Percentiles rank a stretch among this genome's conserved stretches.
Evolutionary conservation across 345 rosid species (phyloP).

Genomic region (Citrus sinensis): DVS_A1.0 CM039165.1:8219001-8219500

Average conservation of each 20-base stretch:
- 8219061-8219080: too few relatives aligned
- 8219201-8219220: not conserved
- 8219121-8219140: too few relatives aligned
- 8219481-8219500: not conserved
- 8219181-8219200: not conserved
- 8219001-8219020: too few relatives aligned
- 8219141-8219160: too few relatives aligned
- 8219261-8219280: not conserved
- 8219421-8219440: not conserved
- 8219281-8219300: not conserved
- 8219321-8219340: not conserved
- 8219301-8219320: not conserved
- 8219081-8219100: too few relatives aligned
- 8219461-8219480: not conserved
- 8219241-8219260: not conserved
- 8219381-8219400: too few relatives aligned
- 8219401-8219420: too few relatives aligned
- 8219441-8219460: not conserved
- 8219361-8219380: not conserved
- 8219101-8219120: too few relatives aligned
- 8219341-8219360: not conserved
- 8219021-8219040: too few relatives aligned
- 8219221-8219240: not conserved
- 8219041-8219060: too few relatives aligned
- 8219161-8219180: not conserved